Base-by-base conservation (phyloP, 75 land plant genomes). In the Pinus taeda region DNA sequence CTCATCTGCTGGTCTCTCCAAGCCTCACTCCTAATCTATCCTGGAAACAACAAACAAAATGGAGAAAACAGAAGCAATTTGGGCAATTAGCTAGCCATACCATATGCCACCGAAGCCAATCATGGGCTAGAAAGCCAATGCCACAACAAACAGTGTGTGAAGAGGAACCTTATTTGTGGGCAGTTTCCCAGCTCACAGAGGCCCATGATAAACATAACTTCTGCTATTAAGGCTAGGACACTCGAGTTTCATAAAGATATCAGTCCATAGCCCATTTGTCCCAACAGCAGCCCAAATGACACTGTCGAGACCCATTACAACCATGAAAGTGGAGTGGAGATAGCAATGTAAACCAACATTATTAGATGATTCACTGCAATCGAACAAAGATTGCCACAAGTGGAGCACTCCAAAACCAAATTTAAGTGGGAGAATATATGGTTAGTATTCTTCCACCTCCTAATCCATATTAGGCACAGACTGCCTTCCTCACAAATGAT, bases 101-200 rank as follows among this genome's bases (percentile, higher is more conserved):
- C 98, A 95, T 3, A 93, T 83, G 66, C 98, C 95, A 1, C 81
- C 60, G 63, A 90, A 95, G 17, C 98, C 98, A 14, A 85, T 83
- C 42, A 72, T 75, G 29, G 83, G 78, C 88, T 85, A 70, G 77
- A 95, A 95, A 4, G 96, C 90, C 24, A 95, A 77, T 26, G 82
- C 89, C 45, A 95, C 88, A 4, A 96, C 98, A 13, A 95, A 88
- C 18, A 92, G 98, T 36, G 91, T 90, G 21, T 93, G 93, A 56
- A 95, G 85, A 55, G 87, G 76, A 93, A 39, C 92, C 96, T 89
- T 66, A 93, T 95, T 71, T 95, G 98, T 14, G 98, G 98, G 81
- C 96, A 89, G 84, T 93, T 95, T 26, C 93, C 96, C 24, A 95
- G 87, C 83, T 93, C 98, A 75, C 95, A 92, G 3, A 91, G 81